Evolutionary conservation across 345 rosid species (phyloP), one percentile per base, ranked within the genome.

Genomic region (Linum trigynum): DNA sequence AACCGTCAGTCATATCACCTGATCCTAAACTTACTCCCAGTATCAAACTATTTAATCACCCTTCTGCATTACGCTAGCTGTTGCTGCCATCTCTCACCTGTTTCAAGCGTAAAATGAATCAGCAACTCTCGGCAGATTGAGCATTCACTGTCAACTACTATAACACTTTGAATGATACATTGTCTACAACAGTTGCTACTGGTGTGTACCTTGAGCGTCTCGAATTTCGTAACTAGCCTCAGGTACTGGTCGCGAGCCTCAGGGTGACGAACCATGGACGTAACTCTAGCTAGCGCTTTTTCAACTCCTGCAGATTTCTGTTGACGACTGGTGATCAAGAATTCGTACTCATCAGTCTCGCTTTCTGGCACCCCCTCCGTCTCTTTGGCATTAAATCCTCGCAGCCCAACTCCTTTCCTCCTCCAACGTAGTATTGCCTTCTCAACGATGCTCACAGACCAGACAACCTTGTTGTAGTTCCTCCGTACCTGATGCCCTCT

Each of bases 351-450:
- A 40, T 84, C 84, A 0, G 53, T 68, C 62, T 73, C 79, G 16
- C 23, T 59, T 65, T 61, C 79, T 42, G 67, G 5, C 35, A 32
- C 61, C 23, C 36, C 51, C 51, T 53, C 66, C 12, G 51, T 15
- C 55, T 51, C 65, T 64, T 69, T 75, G 68, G 50, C 72, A 12
- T 64, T 72, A 74, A 86, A 86, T 65, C 86, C 86, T 64, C 92
- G 82, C 64, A 86, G 62, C 64, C 89, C 92, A 35, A 72, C 60
- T 67, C 87, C 65, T 74, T 78, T 86, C 36, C 92, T 75, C 63
- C 89, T 84, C 92, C 92, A 86, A 2, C 85, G 85, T 53, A 84
- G 69, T 72, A 86, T 82, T 51, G 69, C 81, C 77, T 86, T 86
- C 61, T 82, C 89, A 63, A 84, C 74, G 65, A 86, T 79, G 63